A percentile compares a stretch with the other conserved stretches of the same genome.
Evolutionary conservation across 495 filamentous ascomycete genomes (phyloP).

Genomic region (Penicillium roqueforti): DNA sequence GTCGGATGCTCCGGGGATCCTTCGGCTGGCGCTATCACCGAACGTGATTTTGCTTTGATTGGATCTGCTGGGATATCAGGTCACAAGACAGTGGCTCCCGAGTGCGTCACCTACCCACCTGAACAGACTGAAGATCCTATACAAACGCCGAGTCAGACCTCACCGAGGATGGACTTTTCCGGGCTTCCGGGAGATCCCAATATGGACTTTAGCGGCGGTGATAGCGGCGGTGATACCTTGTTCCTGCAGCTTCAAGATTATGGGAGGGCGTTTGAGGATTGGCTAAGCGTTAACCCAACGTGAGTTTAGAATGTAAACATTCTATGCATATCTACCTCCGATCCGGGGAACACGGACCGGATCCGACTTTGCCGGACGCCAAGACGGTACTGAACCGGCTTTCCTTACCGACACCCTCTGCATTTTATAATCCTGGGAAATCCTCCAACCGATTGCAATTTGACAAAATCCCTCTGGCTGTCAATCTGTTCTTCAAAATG

Average conservation of each 20-base stretch:
- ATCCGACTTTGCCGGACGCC: constrained; percentile 19
- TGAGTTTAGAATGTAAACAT: neutral
- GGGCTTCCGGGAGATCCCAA: constrained; percentile 16
- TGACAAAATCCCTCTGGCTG: neutral
- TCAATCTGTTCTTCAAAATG: constrained; percentile 10
- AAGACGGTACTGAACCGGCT: constrained; percentile 18
- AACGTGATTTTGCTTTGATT: constrained; percentile 31
- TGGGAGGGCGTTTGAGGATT: constrained; percentile 33
- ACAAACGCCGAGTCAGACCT: constrained; percentile 5
- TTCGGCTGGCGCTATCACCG: constrained; percentile 15
- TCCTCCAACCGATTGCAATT: neutral
- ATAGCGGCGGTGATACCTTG: constrained; percentile 21
- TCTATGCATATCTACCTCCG: neutral
- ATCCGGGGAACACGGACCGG: constrained; percentile 19
- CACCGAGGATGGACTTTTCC: constrained; percentile 12
- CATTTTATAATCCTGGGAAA: constrained; percentile 1
- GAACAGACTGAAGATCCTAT: constrained; percentile 24
- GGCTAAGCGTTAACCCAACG: constrained; percentile 25
- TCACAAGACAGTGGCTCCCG: constrained; percentile 30
- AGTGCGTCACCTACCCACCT: constrained; percentile 33
- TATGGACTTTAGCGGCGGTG: constrained; percentile 17
- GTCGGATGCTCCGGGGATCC: constrained; percentile 6
- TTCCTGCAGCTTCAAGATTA: constrained; percentile 33
- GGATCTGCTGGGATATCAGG: constrained; percentile 36
- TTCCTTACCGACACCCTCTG: neutral